These are phyloP conservation scores for Picea engelmannii DNA, from an alignment of 83 land plant species.

Conservation along the genomic window DNA sequence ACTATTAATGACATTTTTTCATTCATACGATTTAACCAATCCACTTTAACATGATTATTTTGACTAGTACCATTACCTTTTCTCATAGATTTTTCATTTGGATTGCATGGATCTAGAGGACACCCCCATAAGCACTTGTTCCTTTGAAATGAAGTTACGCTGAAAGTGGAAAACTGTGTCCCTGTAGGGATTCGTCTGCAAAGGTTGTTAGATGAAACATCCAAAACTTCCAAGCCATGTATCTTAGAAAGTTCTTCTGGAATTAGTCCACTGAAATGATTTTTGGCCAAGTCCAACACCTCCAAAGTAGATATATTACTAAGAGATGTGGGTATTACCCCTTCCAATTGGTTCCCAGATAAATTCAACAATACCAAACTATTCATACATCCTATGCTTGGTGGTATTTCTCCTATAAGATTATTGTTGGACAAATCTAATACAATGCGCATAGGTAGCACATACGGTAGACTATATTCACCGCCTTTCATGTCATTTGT, in stretches of 20 bases:
- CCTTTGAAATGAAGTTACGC: too few species aligned
- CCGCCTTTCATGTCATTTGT: neutral
- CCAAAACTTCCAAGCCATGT: neutral
- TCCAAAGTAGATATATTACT: constrained; percentile 37
- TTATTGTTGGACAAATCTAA: constrained; percentile 39
- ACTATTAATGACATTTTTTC: too few species aligned
- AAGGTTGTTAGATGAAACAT: too few species aligned
- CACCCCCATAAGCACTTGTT: too few species aligned
- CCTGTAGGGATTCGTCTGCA: too few species aligned
- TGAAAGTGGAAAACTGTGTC: too few species aligned
- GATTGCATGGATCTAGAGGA: too few species aligned
- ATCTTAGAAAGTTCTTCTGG: constrained; percentile 34
- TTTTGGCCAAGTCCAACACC: constrained; percentile 39
- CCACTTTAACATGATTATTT: too few species aligned
- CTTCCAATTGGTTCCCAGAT: constrained; percentile 54
- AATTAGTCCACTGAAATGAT: constrained; percentile 46
- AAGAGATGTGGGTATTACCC: constrained; percentile 45
- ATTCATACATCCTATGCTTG: constrained; percentile 51
- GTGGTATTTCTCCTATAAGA: constrained; percentile 46
- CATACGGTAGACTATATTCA: neutral
- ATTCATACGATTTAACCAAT: too few species aligned
- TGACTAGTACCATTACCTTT: too few species aligned
- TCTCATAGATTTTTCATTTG: too few species aligned
- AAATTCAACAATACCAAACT: constrained; percentile 52
- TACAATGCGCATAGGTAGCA: neutral